Percentiles rank a stretch among this genome's conserved stretches.
phyloP scores from a whole-genome alignment of 768 basidiomycete species.

The Phylloporus arenicola region DNA sequence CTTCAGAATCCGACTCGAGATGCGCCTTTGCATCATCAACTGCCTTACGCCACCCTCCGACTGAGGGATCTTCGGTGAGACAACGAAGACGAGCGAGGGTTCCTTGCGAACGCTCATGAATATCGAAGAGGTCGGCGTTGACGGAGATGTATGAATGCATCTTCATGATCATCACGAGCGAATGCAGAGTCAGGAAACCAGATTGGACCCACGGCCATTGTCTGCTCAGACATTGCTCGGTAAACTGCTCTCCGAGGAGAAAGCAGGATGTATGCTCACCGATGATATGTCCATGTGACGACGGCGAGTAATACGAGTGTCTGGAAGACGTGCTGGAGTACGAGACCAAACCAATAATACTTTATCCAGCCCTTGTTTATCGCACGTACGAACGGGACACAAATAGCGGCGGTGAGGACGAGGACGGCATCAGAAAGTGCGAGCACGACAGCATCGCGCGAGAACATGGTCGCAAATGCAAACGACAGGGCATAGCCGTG shows the following conservation, averaged over 20 bases:
- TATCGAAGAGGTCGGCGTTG: conserved; percentile 74
- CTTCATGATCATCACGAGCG: conserved; percentile 90
- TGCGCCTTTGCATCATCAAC: conserved; percentile 42
- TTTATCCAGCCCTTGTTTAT: conserved; percentile 73
- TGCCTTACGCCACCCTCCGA: conserved; percentile 68
- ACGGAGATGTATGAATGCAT: conserved; percentile 91
- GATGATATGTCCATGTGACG: conserved; percentile 86
- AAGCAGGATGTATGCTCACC: conserved; percentile 36
- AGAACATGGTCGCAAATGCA: conserved; percentile 82
- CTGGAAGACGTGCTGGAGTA: conserved; percentile 81
- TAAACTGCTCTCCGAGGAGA: neutral
- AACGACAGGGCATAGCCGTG: conserved; percentile 74
- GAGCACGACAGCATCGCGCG: conserved; percentile 74
- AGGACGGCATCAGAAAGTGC: conserved; percentile 82
- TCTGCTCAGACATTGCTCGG: conserved; percentile 32
- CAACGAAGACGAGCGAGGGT: conserved; percentile 42
- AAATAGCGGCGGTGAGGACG: conserved; percentile 67
- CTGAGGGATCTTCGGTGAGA: conserved; percentile 35
- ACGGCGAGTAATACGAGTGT: conserved; percentile 63
- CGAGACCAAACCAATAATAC: conserved; percentile 71
- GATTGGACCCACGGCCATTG: conserved; percentile 99
- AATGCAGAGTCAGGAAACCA: conserved; percentile 83
- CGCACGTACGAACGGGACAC: conserved; percentile 79
- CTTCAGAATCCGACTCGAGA: conserved; percentile 26
- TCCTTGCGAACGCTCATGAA: conserved; percentile 42